Percentiles rank a stretch among this genome's conserved stretches.
These are phyloP conservation scores for Thalia dealbata DNA, from an alignment of 176 grass and related monocot genomes.

Conservation along the genomic window DNA sequence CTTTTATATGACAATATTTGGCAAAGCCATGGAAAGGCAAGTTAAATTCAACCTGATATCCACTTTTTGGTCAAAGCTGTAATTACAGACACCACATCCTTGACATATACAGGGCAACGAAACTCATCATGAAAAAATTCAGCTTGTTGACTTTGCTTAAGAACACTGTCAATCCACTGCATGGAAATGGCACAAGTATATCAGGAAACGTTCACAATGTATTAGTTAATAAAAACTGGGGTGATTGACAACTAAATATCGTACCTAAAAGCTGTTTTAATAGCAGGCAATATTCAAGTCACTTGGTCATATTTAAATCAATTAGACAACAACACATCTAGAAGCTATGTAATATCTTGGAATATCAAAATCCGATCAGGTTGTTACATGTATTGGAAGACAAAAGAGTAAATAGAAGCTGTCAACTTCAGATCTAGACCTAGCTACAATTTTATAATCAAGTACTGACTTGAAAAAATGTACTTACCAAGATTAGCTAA, in stretches of 20 bases:
- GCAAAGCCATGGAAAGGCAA: background rate
- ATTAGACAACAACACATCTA: background rate
- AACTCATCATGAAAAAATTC: slow-evolving; percentile 78
- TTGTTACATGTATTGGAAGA: background rate
- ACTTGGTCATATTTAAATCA: background rate
- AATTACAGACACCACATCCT: slow-evolving; percentile 75
- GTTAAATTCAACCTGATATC: slow-evolving; percentile 50
- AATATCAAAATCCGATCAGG: background rate
- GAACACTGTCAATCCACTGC: slow-evolving; percentile 89
- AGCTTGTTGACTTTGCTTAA: slow-evolving; percentile 70
- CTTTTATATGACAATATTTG: background rate
- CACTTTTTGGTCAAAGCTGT: slow-evolving; percentile 45
- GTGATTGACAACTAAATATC: background rate
- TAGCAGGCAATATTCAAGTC: background rate
- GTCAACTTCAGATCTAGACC: background rate
- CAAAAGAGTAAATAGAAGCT: background rate
- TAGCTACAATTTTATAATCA: background rate
- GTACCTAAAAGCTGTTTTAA: background rate
- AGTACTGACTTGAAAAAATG: background rate
- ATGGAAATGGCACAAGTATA: slow-evolving; percentile 20
- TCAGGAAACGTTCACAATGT: background rate
- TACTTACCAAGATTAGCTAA: background rate
- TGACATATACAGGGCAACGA: slow-evolving; percentile 74
- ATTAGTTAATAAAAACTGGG: background rate
- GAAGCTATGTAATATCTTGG: background rate